These are phyloP conservation scores for Intubia oerlemansii DNA, from an alignment of 2,329 filamentous ascomycete species.

Conservation along the genomic window DNA sequence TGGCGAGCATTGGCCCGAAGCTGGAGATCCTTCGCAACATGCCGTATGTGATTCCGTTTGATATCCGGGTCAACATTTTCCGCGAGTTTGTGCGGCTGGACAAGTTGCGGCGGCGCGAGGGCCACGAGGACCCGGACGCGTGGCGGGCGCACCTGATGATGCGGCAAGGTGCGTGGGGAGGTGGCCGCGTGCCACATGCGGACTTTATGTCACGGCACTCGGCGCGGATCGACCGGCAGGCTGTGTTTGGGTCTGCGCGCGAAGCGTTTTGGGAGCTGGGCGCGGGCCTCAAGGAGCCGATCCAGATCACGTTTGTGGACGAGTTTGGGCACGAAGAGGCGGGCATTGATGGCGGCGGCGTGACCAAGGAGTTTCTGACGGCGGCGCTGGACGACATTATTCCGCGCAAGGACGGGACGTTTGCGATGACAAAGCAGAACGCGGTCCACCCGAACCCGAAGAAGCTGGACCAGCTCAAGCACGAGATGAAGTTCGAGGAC, in stretches of 20 bases:
- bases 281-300: slow-evolving; percentile 75
- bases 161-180: slow-evolving; percentile 11
- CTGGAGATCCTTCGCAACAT: slow-evolving; percentile 86
- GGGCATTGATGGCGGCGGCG: slow-evolving; percentile 89
- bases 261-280: slow-evolving; percentile 63
- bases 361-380: slow-evolving; percentile 91
- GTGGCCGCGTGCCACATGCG: slow-evolving; percentile 14
- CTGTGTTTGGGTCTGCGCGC: slow-evolving; percentile 72
- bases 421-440: slow-evolving; percentile 68
- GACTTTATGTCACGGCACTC: slow-evolving; percentile 41
- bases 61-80: slow-evolving; percentile 79
- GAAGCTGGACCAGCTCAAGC: slow-evolving; percentile 46
- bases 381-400: slow-evolving; percentile 78
- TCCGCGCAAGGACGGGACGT: slow-evolving; percentile 36
- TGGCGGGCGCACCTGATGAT: slow-evolving; percentile 45
- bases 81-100: slow-evolving; percentile 78
- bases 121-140: slow-evolving; percentile 47
- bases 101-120: slow-evolving; percentile 47
- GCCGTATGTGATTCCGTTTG: slow-evolving; percentile 91
- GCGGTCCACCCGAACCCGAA: slow-evolving; percentile 75
- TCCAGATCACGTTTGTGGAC: slow-evolving; percentile 92
- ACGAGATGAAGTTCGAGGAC: slow-evolving; percentile 28
- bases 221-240: slow-evolving; percentile 57
- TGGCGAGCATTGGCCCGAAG: slow-evolving; percentile 65
- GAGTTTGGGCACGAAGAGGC: slow-evolving; percentile 72